Conservation (phyloP, 108 stramenopile genomes). For the Cyclotella baltica region DNA sequence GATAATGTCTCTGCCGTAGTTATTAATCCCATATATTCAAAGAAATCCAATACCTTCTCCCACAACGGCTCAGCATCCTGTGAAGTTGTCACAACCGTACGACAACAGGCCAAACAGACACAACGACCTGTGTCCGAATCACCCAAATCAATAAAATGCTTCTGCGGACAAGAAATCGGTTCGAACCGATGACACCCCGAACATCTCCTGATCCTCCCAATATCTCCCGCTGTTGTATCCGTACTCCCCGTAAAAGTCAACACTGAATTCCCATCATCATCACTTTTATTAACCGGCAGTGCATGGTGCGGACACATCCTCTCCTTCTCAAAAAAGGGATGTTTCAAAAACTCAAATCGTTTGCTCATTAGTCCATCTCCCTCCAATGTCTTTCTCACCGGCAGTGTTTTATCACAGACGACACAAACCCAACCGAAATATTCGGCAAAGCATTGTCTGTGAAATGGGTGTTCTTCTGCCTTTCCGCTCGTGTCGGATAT, state of each 20-base stretch:
- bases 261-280: background rate
- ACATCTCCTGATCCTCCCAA: slow-evolving; percentile 55
- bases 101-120: slow-evolving; percentile 70
- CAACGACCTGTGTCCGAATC: slow-evolving; percentile 59
- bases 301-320: slow-evolving; percentile 65
- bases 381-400: slow-evolving; percentile 8
- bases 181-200: slow-evolving; percentile 76
- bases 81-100: slow-evolving; percentile 63
- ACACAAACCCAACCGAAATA: slow-evolving; percentile 64
- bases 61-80: slow-evolving; percentile 66
- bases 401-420: slow-evolving; percentile 65
- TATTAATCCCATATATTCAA: slow-evolving; percentile 60
- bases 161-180: slow-evolving; percentile 39
- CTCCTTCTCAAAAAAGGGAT: slow-evolving; percentile 76
- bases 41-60: slow-evolving; percentile 65
- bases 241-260: background rate
- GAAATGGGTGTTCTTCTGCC: slow-evolving; percentile 52
- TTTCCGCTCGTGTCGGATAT: slow-evolving; percentile 1
- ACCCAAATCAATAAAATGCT: slow-evolving; percentile 69
- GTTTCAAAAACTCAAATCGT: slow-evolving; percentile 56
- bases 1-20: slow-evolving; percentile 45
- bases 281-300: background rate
- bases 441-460: slow-evolving; percentile 56
- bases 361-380: slow-evolving; percentile 33
- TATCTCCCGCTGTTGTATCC: slow-evolving; percentile 5